These are phyloP conservation scores for Dioszegia aurantiaca DNA, from an alignment of 768 basidiomycete species.

Conservation along the genomic window DNA sequence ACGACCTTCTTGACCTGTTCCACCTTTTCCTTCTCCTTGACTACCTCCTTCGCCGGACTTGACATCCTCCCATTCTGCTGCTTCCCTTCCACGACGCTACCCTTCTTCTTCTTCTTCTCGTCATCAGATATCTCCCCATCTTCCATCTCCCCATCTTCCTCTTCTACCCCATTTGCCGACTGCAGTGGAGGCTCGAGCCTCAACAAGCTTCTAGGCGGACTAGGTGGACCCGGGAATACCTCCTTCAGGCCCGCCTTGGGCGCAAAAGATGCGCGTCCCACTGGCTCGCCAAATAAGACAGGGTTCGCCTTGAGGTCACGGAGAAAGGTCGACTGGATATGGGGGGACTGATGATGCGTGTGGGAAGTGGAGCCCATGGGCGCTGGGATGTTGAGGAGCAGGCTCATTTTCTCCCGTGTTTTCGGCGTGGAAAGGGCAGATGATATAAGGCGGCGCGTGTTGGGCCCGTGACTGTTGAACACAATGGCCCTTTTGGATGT, in stretches of 20 bases:
- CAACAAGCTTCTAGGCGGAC: slow-evolving; percentile 20
- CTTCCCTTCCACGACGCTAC: neutral
- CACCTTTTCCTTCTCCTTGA: neutral
- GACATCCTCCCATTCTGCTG: neutral
- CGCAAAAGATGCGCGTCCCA: slow-evolving; percentile 16
- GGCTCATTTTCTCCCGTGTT: slow-evolving; percentile 2
- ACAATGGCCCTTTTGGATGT: too few species aligned
- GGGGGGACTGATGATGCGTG: neutral
- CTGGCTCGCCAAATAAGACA: slow-evolving; percentile 16
- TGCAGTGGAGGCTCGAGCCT: neutral
- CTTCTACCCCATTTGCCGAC: neutral
- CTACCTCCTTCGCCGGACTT: neutral
- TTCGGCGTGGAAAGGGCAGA: neutral
- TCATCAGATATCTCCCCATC: neutral
- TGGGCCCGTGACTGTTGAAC: too few species aligned
- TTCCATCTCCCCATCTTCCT: neutral
- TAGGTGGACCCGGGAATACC: slow-evolving; percentile 25
- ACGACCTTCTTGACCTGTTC: neutral
- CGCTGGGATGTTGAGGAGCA: neutral
- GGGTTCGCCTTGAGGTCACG: slow-evolving; percentile 23
- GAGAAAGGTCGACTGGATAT: slow-evolving; percentile 8
- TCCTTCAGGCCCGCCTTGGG: slow-evolving; percentile 16
- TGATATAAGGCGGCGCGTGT: neutral
- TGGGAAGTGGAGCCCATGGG: slow-evolving; percentile 5
- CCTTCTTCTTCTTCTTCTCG: neutral